Conservation (phyloP, 495 filamentous ascomycete genomes). For the Neurospora sp. region DNA sequence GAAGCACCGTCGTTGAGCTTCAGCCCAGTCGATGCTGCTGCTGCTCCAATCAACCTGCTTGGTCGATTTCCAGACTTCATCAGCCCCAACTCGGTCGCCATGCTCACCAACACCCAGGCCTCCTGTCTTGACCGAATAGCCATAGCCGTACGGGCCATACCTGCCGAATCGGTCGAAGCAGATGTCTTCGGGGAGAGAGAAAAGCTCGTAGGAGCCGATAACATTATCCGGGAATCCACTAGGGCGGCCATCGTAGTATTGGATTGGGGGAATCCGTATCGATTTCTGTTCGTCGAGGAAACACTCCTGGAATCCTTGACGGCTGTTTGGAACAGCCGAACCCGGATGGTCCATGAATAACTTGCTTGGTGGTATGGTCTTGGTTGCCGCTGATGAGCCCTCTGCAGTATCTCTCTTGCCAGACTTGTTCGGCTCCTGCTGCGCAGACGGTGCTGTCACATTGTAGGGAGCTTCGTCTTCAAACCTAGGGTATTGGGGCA, state of each 20-base stretch:
- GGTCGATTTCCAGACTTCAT: slow-evolving; percentile 58
- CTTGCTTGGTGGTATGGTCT: slow-evolving; percentile 59
- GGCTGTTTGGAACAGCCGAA: slow-evolving; percentile 40
- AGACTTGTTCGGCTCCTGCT: slow-evolving; percentile 1
- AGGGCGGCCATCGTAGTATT: slow-evolving; percentile 62
- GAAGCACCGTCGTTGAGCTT: slow-evolving; percentile 60
- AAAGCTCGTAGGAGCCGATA: slow-evolving; percentile 69
- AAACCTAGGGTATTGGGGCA: slow-evolving; percentile 65
- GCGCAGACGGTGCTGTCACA: slow-evolving; percentile 15
- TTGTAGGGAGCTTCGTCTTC: slow-evolving; percentile 36
- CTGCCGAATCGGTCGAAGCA: slow-evolving; percentile 92
- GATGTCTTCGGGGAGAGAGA: slow-evolving; percentile 74
- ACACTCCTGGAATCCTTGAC: slow-evolving; percentile 53
- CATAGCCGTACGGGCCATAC: slow-evolving; percentile 80
- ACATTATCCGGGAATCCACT: slow-evolving; percentile 72
- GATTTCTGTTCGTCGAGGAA: slow-evolving; percentile 57
- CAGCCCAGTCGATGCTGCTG: slow-evolving; percentile 60
- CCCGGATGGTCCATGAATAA: slow-evolving; percentile 56
- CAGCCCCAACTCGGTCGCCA: slow-evolving; percentile 65
- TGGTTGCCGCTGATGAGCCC: slow-evolving; percentile 62
- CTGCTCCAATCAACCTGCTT: slow-evolving; percentile 62
- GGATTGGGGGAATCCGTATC: slow-evolving; percentile 54
- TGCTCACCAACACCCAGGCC: slow-evolving; percentile 72
- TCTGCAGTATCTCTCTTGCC: slow-evolving; percentile 28
- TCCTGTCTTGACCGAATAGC: slow-evolving; percentile 65